Evolutionary conservation across 768 basidiomycete species (phyloP).

Genomic region (Tylopilus sp.): DNA sequence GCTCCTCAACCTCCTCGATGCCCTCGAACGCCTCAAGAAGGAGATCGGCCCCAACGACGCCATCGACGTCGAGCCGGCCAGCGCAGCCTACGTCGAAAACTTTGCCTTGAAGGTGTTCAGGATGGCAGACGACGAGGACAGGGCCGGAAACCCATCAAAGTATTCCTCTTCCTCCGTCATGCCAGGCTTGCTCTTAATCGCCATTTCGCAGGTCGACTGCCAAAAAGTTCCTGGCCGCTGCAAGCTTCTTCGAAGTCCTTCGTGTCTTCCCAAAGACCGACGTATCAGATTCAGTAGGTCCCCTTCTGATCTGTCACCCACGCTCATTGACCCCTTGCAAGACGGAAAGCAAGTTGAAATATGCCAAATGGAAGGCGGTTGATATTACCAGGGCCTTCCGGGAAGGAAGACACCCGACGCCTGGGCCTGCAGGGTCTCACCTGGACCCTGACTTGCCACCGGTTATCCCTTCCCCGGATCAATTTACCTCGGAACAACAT

Average conservation of each 20-base stretch:
- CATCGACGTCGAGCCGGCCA: slow-evolving; percentile 76
- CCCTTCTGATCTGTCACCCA: not conserved
- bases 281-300: slow-evolving; percentile 54
- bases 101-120: slow-evolving; percentile 91
- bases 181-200: slow-evolving; percentile 5
- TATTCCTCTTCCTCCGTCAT: slow-evolving; percentile 28
- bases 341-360: slow-evolving; percentile 86
- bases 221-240: slow-evolving; percentile 91
- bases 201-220: slow-evolving; percentile 70
- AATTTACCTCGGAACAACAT: slow-evolving; percentile 9
- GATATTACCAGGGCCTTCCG: slow-evolving; percentile 93
- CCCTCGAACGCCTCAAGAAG: slow-evolving; percentile 78
- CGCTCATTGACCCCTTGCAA: slow-evolving; percentile 28
- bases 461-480: slow-evolving; percentile 14
- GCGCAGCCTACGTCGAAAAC: slow-evolving; percentile 90
- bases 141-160: slow-evolving; percentile 74
- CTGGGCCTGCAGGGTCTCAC: slow-evolving; percentile 66
- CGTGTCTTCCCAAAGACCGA: slow-evolving; percentile 65
- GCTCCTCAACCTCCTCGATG: slow-evolving; percentile 68
- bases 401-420: slow-evolving; percentile 81
- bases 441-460: slow-evolving; percentile 21
- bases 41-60: slow-evolving; percentile 75
- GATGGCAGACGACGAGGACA: slow-evolving; percentile 88
- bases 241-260: slow-evolving; percentile 91
- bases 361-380: slow-evolving; percentile 96